Percentiles rank a stretch among this genome's conserved stretches.
These are phyloP conservation scores for Quillaja saponaria DNA, from an alignment of 306 rosid species.

Conservation along the genomic window DNA sequence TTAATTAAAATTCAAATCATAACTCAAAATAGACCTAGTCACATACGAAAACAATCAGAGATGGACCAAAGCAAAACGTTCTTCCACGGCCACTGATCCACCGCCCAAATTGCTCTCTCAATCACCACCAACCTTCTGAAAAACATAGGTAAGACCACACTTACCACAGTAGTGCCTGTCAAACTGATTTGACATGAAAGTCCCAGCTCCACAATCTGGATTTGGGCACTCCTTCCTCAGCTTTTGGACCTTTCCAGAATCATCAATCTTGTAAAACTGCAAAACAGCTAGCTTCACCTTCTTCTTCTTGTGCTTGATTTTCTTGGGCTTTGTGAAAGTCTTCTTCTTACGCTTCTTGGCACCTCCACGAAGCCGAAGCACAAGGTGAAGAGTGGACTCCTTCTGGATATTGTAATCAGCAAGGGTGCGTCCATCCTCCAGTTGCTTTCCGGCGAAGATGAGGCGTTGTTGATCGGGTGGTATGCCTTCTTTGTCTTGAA, in stretches of 20 bases:
- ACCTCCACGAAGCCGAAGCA: conserved; percentile 39
- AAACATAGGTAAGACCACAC: conserved; percentile 42
- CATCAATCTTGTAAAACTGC: conserved; percentile 37
- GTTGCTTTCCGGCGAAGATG: conserved; percentile 38
- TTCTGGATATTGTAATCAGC: conserved; percentile 44
- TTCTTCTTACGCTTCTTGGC: conserved; percentile 46
- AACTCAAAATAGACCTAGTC: neutral
- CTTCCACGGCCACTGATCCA: neutral
- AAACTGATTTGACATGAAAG: conserved; percentile 32
- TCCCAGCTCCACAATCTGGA: conserved; percentile 38
- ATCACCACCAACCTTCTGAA: conserved; percentile 36
- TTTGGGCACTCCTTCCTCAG: conserved; percentile 43
- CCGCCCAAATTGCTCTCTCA: conserved; percentile 7
- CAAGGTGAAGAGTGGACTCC: conserved; percentile 37
- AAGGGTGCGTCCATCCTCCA: conserved; percentile 38
- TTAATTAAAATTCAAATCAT: neutral
- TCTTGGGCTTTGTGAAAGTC: conserved; percentile 43
- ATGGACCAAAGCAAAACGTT: neutral
- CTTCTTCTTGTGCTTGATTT: conserved; percentile 43
- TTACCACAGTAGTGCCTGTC: conserved; percentile 46
- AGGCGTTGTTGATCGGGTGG: conserved; percentile 34
- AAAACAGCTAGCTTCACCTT: conserved; percentile 32
- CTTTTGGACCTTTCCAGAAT: conserved; percentile 37
- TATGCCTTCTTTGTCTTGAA: conserved; percentile 22
- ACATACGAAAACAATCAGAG: neutral